Evolutionary conservation across 371 early-diverging fungal genomes (phyloP).

Genomic region (Mucor velutinosus): DNA sequence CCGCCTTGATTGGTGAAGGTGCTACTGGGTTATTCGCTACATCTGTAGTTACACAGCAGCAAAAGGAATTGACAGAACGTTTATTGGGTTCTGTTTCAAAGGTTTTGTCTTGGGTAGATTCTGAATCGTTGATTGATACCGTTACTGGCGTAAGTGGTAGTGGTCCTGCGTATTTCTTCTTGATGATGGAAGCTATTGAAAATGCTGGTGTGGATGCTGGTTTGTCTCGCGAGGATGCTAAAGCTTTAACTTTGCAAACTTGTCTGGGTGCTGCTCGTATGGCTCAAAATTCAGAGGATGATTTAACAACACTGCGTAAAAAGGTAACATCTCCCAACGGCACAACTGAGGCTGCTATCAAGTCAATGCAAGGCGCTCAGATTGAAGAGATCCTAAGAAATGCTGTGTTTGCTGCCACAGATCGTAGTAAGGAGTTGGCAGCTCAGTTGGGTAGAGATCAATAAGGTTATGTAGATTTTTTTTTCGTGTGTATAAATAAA

Average conservation of each 20-base stretch:
- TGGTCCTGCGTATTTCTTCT: conserved; percentile 95
- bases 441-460: conserved; percentile 62
- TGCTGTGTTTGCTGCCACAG: conserved; percentile 71
- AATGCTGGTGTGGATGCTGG: conserved; percentile 82
- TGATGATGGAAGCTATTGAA: conserved; percentile 83
- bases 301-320: conserved; percentile 75
- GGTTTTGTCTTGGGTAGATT: conserved; percentile 77
- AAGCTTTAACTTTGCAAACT: conserved; percentile 84
- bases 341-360: conserved; percentile 91
- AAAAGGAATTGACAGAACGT: conserved; percentile 65
- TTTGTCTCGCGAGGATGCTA: conserved; percentile 72
- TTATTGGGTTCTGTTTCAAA: conserved; percentile 76
- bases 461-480: background rate
- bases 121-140: conserved; percentile 78
- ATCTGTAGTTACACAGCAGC: conserved; percentile 52
- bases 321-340: conserved; percentile 95
- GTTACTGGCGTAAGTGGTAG: conserved; percentile 89
- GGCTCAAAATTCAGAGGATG: conserved; percentile 75
- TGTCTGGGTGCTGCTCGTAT: conserved; percentile 91
- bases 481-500: background rate
- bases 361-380: conserved; percentile 67
- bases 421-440: conserved; percentile 73
- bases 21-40: conserved; percentile 85
- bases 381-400: conserved; percentile 60
- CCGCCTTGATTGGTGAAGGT: conserved; percentile 85